These are phyloP conservation scores for Saccharomycopsis selenospora DNA, from an alignment of 805 yeast genomes.

Conservation along the genomic window DNA sequence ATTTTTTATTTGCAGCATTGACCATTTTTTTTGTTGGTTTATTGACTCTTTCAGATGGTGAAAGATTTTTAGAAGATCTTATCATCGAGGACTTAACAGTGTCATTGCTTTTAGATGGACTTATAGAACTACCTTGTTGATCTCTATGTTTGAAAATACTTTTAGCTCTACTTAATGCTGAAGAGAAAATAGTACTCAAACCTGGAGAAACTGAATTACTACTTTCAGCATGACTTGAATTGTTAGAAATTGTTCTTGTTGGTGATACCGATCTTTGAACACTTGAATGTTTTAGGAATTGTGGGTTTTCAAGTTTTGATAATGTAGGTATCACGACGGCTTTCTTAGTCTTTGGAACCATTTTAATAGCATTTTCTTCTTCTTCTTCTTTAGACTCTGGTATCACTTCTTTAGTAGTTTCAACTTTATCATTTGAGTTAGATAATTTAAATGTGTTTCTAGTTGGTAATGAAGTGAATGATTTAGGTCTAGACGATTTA, in stretches of 20 bases:
- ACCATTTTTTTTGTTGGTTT: no score
- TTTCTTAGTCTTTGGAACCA: no score
- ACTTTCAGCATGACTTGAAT: background rate
- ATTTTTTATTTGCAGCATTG: no score
- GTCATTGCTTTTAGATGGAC: background rate
- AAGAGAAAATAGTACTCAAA: conserved; percentile 11
- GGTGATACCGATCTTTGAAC: background rate
- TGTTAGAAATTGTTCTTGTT: background rate
- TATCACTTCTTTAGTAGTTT: background rate
- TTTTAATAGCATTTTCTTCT: background rate
- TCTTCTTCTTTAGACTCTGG: background rate
- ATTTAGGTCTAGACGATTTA: background rate
- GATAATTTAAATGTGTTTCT: background rate
- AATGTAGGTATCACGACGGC: background rate
- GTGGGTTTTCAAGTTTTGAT: background rate
- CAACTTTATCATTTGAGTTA: background rate
- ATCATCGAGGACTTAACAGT: background rate
- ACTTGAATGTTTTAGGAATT: background rate
- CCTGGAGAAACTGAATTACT: conserved; percentile 7
- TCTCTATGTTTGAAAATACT: conserved; percentile 17
- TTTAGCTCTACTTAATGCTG: conserved; percentile 11
- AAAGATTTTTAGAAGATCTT: no score
- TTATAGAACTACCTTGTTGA: background rate
- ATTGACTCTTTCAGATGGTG: background rate
- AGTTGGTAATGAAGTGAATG: conserved; percentile 5